These are phyloP conservation scores for Urtica urens DNA, from an alignment of 306 rosid species.

Conservation along the genomic window DNA sequence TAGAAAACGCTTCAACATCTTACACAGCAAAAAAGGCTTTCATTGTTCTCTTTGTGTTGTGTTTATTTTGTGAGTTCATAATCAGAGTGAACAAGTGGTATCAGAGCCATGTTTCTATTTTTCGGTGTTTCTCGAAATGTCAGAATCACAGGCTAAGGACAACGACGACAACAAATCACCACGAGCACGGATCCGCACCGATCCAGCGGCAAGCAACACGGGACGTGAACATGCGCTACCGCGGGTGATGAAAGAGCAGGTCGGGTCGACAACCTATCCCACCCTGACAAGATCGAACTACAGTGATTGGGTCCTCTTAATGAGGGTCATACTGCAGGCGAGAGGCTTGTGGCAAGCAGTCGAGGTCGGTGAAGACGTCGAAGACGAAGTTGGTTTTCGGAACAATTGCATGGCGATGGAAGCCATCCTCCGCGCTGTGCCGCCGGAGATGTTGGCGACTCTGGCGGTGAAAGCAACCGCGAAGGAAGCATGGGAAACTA, in stretches of 20 bases:
- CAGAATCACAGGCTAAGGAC: neutral
- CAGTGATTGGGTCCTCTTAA: neutral
- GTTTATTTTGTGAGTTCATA: neutral
- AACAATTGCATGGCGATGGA: neutral
- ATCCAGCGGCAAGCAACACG: neutral
- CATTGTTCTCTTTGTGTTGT: neutral
- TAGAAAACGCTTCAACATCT: no score
- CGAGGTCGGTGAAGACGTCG: neutral
- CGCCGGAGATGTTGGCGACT: neutral
- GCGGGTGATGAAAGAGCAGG: no score
- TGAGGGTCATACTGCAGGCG: neutral
- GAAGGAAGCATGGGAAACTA: neutral
- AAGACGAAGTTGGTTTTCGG: neutral
- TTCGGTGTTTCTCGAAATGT: no score
- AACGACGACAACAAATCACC: neutral
- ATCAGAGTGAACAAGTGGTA: neutral
- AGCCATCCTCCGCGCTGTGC: neutral
- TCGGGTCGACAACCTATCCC: neutral
- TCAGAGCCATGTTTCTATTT: neutral
- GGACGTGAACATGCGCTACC: neutral
- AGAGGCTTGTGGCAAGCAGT: neutral
- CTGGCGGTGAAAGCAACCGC: neutral
- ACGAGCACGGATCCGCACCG: neutral
- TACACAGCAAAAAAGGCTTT: no score
- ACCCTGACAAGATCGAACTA: neutral